Conservation (phyloP, 768 basidiomycete genomes). For the Suillus paluster region DNA sequence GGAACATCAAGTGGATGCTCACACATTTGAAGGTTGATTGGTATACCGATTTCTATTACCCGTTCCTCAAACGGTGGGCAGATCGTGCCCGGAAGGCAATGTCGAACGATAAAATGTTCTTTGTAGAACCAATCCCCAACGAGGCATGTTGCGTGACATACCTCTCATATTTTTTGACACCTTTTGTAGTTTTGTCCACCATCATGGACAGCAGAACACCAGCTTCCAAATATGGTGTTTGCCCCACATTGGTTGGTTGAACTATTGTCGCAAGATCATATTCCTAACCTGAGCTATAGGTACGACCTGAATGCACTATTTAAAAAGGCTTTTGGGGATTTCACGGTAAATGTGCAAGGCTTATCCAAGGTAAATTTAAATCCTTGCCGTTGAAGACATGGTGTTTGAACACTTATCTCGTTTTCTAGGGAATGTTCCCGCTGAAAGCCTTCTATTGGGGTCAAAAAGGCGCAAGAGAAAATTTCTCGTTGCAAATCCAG, state of each 20-base stretch:
- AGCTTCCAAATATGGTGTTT: constrained; percentile 66
- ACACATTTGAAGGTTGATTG: constrained; percentile 65
- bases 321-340: constrained; percentile 78
- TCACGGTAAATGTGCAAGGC: constrained; percentile 93
- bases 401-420: constrained; percentile 13
- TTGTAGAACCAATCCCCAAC: constrained; percentile 91
- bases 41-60: constrained; percentile 86
- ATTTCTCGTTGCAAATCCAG: constrained; percentile 80
- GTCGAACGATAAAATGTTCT: constrained; percentile 61
- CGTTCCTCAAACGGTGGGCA: constrained; percentile 73
- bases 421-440: constrained; percentile 79
- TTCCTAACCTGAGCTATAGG: constrained; percentile 45
- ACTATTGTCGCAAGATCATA: constrained; percentile 2
- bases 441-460: constrained; percentile 88
- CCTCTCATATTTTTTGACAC: constrained; percentile 10
- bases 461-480: constrained; percentile 76
- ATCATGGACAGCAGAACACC: constrained; percentile 71
- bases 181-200: constrained; percentile 73
- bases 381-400: constrained; percentile 5
- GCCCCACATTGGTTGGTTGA: constrained; percentile 71
- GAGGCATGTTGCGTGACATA: constrained; percentile 55
- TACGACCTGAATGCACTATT: constrained; percentile 94
- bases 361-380: constrained; percentile 76
- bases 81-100: constrained; percentile 55
- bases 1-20: background rate